Conservation (phyloP, 192 early-diverging fungal genomes). For the Glomus cerebriforme region DNA sequence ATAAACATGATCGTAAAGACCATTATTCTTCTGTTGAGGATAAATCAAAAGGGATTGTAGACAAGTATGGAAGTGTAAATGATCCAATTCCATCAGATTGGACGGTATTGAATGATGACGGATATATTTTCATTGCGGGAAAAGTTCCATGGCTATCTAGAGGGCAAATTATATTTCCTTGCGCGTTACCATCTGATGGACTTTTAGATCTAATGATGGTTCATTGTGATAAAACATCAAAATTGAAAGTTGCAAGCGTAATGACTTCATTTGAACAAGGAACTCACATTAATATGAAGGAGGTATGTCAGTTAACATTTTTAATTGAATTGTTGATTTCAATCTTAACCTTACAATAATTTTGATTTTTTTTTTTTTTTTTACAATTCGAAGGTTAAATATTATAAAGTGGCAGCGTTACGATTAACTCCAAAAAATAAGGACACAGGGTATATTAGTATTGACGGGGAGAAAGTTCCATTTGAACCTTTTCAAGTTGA, state of each 20-base stretch:
- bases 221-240: constrained; percentile 35
- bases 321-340: neutral
- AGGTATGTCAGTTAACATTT: constrained; percentile 35
- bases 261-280: constrained; percentile 50
- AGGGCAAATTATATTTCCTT: constrained; percentile 49
- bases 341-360: neutral
- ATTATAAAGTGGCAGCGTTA: constrained; percentile 61
- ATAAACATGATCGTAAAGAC: constrained; percentile 34
- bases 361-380: neutral
- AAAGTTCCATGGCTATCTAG: constrained; percentile 54
- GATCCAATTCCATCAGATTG: constrained; percentile 47
- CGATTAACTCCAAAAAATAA: constrained; percentile 46
- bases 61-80: constrained; percentile 38
- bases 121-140: constrained; percentile 45
- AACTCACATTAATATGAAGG: constrained; percentile 45
- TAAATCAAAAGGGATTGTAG: constrained; percentile 29
- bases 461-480: constrained; percentile 60
- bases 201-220: constrained; percentile 50
- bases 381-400: constrained; percentile 47
- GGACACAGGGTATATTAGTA: constrained; percentile 46
- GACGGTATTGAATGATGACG: constrained; percentile 46
- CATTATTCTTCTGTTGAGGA: no score
- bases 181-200: constrained; percentile 56
- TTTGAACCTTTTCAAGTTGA: constrained; percentile 58
- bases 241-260: constrained; percentile 37